Evolutionary conservation across 1,284 basidiomycete genomes (phyloP).

Genomic region (Ceratobasidium sp.): DNA sequence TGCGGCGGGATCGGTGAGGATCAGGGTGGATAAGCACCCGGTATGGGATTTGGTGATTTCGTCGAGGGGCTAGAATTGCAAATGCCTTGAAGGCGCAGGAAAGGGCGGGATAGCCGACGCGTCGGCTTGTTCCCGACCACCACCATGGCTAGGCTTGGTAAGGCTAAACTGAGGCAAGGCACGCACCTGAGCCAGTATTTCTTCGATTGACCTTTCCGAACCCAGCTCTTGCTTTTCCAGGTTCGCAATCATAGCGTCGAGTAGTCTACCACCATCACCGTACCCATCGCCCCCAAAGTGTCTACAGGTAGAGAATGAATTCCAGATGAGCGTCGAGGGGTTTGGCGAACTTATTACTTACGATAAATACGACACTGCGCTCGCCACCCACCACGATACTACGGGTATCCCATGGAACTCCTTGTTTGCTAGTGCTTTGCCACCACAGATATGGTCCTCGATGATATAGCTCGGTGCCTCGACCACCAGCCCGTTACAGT

Average conservation of each 20-base stretch:
- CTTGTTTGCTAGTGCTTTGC: constrained; percentile 3
- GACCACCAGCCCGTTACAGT: constrained; percentile 10
- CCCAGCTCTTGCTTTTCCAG: neutral
- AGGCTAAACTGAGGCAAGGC: neutral
- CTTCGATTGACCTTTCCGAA: neutral
- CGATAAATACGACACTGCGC: constrained; percentile 4
- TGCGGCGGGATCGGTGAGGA: no score
- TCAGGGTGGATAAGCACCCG: no score
- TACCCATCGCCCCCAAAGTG: constrained; percentile 7
- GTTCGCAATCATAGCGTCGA: neutral
- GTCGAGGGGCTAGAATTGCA: no score
- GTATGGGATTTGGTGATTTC: no score
- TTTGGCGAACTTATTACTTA: neutral
- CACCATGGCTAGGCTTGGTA: neutral
- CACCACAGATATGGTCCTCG: constrained; percentile 15
- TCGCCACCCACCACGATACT: constrained; percentile 14
- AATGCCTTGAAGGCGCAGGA: no score
- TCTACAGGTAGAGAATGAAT: neutral
- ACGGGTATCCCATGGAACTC: constrained; percentile 3
- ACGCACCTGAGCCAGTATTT: constrained; percentile 5
- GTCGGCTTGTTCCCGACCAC: no score
- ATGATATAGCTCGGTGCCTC: constrained; percentile 21
- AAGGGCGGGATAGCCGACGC: no score
- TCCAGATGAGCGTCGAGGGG: neutral
- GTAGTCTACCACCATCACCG: constrained; percentile 1